Percentiles rank a stretch among this genome's conserved stretches.
Evolutionary conservation across 2,329 filamentous ascomycete genomes (phyloP).

Genomic region (Dissoconium aciculare): DNA sequence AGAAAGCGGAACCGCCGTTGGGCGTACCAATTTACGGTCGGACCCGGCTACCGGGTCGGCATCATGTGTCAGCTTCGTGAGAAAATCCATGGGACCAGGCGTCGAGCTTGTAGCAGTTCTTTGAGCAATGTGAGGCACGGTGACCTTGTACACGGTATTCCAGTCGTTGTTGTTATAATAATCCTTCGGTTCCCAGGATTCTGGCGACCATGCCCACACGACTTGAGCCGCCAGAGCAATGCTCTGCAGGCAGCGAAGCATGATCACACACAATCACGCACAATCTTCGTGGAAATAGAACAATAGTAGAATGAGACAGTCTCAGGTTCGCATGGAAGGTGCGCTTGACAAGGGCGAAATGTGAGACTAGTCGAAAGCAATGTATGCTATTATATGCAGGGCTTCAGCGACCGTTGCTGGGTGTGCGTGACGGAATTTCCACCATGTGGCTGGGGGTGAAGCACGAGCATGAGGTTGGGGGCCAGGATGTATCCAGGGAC

Average conservation of each 20-base stretch:
- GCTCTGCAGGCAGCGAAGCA: background rate
- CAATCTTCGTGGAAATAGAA: too few species aligned
- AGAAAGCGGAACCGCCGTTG: background rate
- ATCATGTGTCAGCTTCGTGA: background rate
- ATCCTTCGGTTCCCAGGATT: background rate
- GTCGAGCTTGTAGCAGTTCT: background rate
- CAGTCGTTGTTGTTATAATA: slow-evolving; percentile 1
- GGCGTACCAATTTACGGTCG: background rate
- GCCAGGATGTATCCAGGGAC: too few species aligned
- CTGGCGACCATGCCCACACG: background rate
- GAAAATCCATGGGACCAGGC: background rate
- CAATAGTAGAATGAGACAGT: too few species aligned
- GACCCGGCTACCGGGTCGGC: background rate
- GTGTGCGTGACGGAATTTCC: too few species aligned
- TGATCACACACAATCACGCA: too few species aligned
- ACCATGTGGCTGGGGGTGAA: too few species aligned
- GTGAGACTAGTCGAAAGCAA: too few species aligned
- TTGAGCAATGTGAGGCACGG: background rate
- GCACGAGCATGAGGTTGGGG: too few species aligned
- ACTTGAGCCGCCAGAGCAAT: background rate
- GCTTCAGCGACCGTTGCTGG: too few species aligned
- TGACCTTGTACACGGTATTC: background rate
- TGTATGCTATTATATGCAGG: too few species aligned
- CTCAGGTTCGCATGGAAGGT: too few species aligned
- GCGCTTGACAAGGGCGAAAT: too few species aligned